phyloP scores from a whole-genome alignment of 2,329 filamentous ascomycete species.

The Sporothrix globosa region DNA sequence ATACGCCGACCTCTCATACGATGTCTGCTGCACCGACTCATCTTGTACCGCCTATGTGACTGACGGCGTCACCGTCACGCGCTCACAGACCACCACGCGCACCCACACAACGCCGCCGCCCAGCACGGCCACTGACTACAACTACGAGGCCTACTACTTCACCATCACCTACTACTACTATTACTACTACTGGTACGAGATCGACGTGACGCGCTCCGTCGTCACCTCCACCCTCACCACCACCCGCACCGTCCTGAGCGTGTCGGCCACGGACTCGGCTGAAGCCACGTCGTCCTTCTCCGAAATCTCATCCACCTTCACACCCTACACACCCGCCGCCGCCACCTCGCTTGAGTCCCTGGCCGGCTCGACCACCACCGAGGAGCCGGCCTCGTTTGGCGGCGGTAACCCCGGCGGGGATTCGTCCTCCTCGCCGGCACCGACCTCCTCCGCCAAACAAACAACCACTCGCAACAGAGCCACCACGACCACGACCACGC shows the following conservation, averaged over 20 bases:
- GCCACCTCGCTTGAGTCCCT: conserved; percentile 37
- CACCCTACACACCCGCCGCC: conserved; percentile 36
- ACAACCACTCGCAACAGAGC: background rate
- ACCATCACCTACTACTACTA: conserved; percentile 39
- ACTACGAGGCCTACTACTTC: conserved; percentile 37
- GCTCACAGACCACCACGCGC: conserved; percentile 32
- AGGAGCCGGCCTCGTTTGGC: background rate
- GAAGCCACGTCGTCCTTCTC: conserved; percentile 36
- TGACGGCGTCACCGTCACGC: conserved; percentile 36
- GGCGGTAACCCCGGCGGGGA: conserved; percentile 4
- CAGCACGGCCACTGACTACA: conserved; percentile 21
- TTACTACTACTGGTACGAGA: conserved; percentile 39
- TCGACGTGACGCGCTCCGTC: conserved; percentile 36
- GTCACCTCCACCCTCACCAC: conserved; percentile 36
- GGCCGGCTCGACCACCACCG: conserved; percentile 36
- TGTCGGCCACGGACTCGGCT: conserved; percentile 36
- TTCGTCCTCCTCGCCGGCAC: background rate
- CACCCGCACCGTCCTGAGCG: conserved; percentile 33
- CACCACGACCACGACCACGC: background rate
- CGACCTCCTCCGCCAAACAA: background rate
- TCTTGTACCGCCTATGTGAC: conserved; percentile 38
- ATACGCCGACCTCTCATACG: conserved; percentile 14
- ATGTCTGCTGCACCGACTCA: conserved; percentile 39
- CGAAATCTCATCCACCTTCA: conserved; percentile 35
- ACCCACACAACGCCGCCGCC: conserved; percentile 32